Evolutionary conservation across 2,329 filamentous ascomycete genomes (phyloP).

Genomic region (Chaetothyriales sp.): DNA sequence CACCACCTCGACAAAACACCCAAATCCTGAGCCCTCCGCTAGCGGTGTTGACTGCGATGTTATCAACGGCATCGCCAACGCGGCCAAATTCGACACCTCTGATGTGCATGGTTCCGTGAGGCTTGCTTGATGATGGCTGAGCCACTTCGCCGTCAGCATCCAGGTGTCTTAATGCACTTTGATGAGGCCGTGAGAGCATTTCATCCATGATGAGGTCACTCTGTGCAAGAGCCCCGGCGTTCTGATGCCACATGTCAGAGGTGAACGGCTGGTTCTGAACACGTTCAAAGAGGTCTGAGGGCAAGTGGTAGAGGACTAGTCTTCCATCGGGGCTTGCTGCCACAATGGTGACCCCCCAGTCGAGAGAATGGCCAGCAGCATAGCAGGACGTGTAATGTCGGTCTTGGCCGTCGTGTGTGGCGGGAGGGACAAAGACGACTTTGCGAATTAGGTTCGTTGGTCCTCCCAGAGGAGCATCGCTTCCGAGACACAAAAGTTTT

Average conservation of each 20-base stretch:
- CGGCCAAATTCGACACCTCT: constrained; percentile 7
- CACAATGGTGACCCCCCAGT: constrained; percentile 45
- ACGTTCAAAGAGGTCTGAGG: constrained; percentile 39
- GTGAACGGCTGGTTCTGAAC: constrained; percentile 6
- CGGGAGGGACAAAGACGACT: constrained; percentile 39
- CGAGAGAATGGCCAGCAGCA: constrained; percentile 42
- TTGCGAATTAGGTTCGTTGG: constrained; percentile 46
- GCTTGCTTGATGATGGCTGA: background rate
- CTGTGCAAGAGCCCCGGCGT: constrained; percentile 12
- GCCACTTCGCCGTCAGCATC: background rate
- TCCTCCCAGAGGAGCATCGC: constrained; percentile 45
- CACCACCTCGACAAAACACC: constrained; percentile 11
- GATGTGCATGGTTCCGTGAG: constrained; percentile 6
- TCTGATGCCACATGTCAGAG: constrained; percentile 13
- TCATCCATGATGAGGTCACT: constrained; percentile 15
- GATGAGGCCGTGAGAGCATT: constrained; percentile 6
- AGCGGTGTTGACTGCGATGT: constrained; percentile 12
- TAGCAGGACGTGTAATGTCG: constrained; percentile 38
- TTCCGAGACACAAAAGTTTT: constrained; percentile 46
- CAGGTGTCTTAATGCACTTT: background rate
- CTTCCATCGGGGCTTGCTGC: constrained; percentile 39
- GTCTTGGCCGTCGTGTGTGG: constrained; percentile 11
- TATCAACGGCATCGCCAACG: constrained; percentile 9
- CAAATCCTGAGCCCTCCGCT: constrained; percentile 14
- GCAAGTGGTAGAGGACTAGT: constrained; percentile 49